These are phyloP conservation scores for Poterioochromonas sp. DNA, from an alignment of 352 stramenopile species.

Conservation along the genomic window DNA sequence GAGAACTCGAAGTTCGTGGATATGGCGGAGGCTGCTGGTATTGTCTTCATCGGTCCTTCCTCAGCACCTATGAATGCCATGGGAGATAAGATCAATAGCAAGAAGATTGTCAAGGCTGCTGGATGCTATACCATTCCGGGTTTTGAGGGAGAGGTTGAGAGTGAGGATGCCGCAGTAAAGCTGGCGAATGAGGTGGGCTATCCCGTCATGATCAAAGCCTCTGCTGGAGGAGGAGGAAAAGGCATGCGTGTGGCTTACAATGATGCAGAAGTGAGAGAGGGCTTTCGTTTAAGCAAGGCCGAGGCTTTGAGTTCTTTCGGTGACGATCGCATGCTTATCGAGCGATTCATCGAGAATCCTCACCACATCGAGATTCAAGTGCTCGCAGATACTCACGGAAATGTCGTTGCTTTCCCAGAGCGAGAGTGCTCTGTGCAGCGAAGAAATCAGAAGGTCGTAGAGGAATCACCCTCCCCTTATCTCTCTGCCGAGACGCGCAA, in stretches of 20 bases:
- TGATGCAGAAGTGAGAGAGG: conserved; percentile 71
- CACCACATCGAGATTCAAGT: conserved; percentile 97
- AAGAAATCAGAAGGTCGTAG: conserved; percentile 93
- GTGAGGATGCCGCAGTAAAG: conserved; percentile 62
- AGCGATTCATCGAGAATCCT: conserved; percentile 92
- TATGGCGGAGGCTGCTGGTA: conserved; percentile 57
- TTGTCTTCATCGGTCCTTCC: conserved; percentile 74
- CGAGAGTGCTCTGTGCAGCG: conserved; percentile 91
- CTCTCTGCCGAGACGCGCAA: conserved; percentile 71
- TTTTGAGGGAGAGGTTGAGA: conserved; percentile 69
- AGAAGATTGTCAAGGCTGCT: conserved; percentile 80
- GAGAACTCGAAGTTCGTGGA: conserved; percentile 75
- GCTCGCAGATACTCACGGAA: conserved; percentile 75
- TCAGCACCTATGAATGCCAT: conserved; percentile 73
- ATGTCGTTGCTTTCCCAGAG: conserved; percentile 80
- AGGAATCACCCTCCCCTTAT: conserved; percentile 79
- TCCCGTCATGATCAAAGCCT: conserved; percentile 95
- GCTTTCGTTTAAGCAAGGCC: conserved; percentile 64
- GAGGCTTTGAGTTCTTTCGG: conserved; percentile 79
- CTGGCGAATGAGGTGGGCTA: conserved; percentile 86
- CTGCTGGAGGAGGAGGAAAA: conserved; percentile 84
- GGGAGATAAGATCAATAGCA: conserved; percentile 88
- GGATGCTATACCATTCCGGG: conserved; percentile 85
- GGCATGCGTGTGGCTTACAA: conserved; percentile 89
- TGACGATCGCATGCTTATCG: conserved; percentile 88